Evolutionary conservation across 1,284 basidiomycete species (phyloP).

Genomic region (Apiotrichum porosum): DNA sequence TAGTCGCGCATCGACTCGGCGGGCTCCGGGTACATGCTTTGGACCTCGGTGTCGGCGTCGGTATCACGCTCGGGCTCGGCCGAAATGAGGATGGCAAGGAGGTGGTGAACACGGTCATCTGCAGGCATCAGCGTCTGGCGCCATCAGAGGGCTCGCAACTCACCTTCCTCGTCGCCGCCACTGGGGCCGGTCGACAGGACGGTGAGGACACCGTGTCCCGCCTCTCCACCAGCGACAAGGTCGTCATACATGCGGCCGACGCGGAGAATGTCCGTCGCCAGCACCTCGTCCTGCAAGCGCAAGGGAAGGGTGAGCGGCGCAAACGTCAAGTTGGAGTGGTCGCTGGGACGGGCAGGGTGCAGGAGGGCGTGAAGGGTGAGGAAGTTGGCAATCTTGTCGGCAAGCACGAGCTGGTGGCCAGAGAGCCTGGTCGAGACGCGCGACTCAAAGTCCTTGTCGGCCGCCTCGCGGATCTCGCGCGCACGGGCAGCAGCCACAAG

Average conservation of each 20-base stretch:
- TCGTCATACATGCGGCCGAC: conserved; percentile 41
- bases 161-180: conserved; percentile 39
- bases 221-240: conserved; percentile 29
- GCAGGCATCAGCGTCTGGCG: conserved; percentile 1
- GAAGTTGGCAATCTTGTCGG: conserved; percentile 59
- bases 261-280: conserved; percentile 40
- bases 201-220: conserved; percentile 21
- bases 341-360: conserved; percentile 38
- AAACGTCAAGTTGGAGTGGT: conserved; percentile 44
- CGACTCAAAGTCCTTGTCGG: conserved; percentile 8
- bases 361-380: conserved; percentile 62
- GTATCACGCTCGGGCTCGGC: conserved; percentile 6
- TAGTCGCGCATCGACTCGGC: conserved; percentile 4
- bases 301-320: conserved; percentile 45
- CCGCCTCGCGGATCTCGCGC: conserved; percentile 25
- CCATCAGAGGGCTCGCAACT: conserved; percentile 9
- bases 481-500: conserved; percentile 24
- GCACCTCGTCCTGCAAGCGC: conserved; percentile 40
- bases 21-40: conserved; percentile 5
- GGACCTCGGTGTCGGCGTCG: background rate
- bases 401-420: conserved; percentile 39
- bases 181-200: conserved; percentile 22
- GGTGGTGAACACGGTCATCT: conserved; percentile 39
- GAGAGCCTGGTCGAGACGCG: conserved; percentile 5
- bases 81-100: conserved; percentile 27